These are phyloP conservation scores for Sporothrix sp. DNA, from an alignment of 2,329 filamentous ascomycete species.

Conservation along the genomic window DNA sequence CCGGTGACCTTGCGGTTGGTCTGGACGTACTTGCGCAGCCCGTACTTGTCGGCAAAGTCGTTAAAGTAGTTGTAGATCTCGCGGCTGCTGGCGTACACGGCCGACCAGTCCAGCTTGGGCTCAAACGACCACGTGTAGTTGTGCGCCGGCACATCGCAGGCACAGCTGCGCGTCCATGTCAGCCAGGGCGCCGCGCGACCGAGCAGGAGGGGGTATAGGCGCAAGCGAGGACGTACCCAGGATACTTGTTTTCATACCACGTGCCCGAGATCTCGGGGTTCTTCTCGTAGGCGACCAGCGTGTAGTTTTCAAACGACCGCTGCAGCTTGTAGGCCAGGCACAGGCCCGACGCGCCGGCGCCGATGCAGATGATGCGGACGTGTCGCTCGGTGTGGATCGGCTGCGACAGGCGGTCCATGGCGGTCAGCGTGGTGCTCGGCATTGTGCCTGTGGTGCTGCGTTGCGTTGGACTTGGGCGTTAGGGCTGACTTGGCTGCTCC, in stretches of 20 bases:
- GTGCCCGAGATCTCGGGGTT: slow-evolving; percentile 46
- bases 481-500: too few species aligned
- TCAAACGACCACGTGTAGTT: slow-evolving; percentile 32
- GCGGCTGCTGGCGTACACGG: slow-evolving; percentile 21
- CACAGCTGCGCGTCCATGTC: slow-evolving; percentile 24
- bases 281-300: slow-evolving; percentile 48
- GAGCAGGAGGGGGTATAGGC: neutral
- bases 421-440: too few species aligned
- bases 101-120: slow-evolving; percentile 24
- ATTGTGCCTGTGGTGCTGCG: too few species aligned
- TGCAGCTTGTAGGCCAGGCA: slow-evolving; percentile 10
- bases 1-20: slow-evolving; percentile 26
- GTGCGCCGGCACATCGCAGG: slow-evolving; percentile 41
- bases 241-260: slow-evolving; percentile 48
- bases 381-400: slow-evolving; percentile 17
- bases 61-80: slow-evolving; percentile 25
- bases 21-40: slow-evolving; percentile 33
- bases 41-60: slow-evolving; percentile 24
- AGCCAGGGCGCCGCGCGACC: too few species aligned
- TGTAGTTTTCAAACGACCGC: slow-evolving; percentile 28
- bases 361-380: slow-evolving; percentile 24
- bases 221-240: neutral
- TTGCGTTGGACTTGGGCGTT: too few species aligned
- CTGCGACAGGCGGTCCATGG: slow-evolving; percentile 12
- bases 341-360: slow-evolving; percentile 7